Evolutionary conservation across 495 filamentous ascomycete genomes (phyloP).

Genomic region (Aspergillus incahuasiensis): DNA sequence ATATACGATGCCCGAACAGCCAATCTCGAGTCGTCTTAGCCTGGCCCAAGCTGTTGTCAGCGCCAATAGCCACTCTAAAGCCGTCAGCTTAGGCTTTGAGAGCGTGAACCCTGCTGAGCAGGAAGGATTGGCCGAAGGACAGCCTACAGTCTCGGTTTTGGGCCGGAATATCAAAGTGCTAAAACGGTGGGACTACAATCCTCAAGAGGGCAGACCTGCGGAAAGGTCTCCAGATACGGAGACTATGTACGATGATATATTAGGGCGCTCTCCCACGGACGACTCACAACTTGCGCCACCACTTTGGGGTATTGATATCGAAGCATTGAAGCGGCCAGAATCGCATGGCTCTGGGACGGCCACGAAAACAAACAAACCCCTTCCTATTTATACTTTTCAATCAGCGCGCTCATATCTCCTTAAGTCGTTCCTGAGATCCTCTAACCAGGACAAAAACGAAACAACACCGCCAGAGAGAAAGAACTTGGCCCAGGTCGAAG

Average conservation of each 20-base stretch:
- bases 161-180: slow-evolving; percentile 67
- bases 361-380: slow-evolving; percentile 15
- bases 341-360: slow-evolving; percentile 16
- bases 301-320: slow-evolving; percentile 76
- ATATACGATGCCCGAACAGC: slow-evolving; percentile 78
- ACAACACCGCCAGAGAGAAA: slow-evolving; percentile 2
- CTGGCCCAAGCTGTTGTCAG: slow-evolving; percentile 76
- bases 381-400: slow-evolving; percentile 67
- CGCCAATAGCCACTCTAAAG: slow-evolving; percentile 69
- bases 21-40: slow-evolving; percentile 73
- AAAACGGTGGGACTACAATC: slow-evolving; percentile 72
- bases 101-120: slow-evolving; percentile 61
- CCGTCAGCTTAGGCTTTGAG: slow-evolving; percentile 67
- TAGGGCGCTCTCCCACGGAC: slow-evolving; percentile 13
- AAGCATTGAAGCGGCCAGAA: slow-evolving; percentile 48
- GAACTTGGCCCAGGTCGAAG: slow-evolving; percentile 32
- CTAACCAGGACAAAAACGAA: neutral
- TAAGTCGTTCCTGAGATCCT: slow-evolving; percentile 25
- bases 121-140: slow-evolving; percentile 69
- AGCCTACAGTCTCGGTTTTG: slow-evolving; percentile 65
- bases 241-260: slow-evolving; percentile 15
- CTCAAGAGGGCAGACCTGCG: slow-evolving; percentile 42
- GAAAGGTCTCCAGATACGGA: slow-evolving; percentile 3
- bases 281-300: slow-evolving; percentile 34
- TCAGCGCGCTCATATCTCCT: slow-evolving; percentile 43